phyloP scores from a whole-genome alignment of 2,329 filamentous ascomycete species.

The Claviceps pazoutovae region DNA sequence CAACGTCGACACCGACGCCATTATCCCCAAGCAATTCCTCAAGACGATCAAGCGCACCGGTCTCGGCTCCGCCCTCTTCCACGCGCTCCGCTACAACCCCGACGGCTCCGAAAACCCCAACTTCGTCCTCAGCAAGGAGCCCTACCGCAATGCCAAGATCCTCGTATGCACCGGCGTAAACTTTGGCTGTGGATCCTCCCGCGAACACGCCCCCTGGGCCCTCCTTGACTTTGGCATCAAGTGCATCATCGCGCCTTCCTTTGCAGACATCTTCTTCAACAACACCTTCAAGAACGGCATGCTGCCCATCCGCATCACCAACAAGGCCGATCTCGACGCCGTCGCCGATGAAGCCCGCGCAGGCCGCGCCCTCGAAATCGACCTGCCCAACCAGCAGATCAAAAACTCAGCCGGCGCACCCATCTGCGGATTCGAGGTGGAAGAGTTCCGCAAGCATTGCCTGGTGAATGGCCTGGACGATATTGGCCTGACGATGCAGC shows the following conservation, averaged over 20 bases:
- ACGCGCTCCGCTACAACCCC: slow-evolving; percentile 63
- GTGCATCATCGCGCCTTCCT: slow-evolving; percentile 78
- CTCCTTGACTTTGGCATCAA: slow-evolving; percentile 93
- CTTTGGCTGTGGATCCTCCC: slow-evolving; percentile 85
- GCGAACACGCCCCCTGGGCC: slow-evolving; percentile 96
- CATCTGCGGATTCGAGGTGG: slow-evolving; percentile 71
- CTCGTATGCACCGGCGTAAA: slow-evolving; percentile 84
- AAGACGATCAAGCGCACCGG: slow-evolving; percentile 98
- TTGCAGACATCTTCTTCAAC: slow-evolving; percentile 81
- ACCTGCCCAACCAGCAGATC: slow-evolving; percentile 73
- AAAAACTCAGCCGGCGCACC: slow-evolving; percentile 60
- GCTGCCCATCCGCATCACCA: slow-evolving; percentile 68
- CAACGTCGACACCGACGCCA: slow-evolving; percentile 97
- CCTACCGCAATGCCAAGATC: slow-evolving; percentile 74
- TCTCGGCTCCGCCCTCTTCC: slow-evolving; percentile 77
- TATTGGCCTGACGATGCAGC: slow-evolving; percentile 86
- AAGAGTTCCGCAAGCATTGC: slow-evolving; percentile 90
- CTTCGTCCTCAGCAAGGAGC: slow-evolving; percentile 83
- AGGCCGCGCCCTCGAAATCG: slow-evolving; percentile 75
- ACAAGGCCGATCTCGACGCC: slow-evolving; percentile 49
- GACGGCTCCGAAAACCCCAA: slow-evolving; percentile 62
- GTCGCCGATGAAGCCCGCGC: slow-evolving; percentile 67
- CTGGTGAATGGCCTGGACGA: slow-evolving; percentile 88
- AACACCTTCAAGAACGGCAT: slow-evolving; percentile 99
- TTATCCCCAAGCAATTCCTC: slow-evolving; percentile 97